Conservation (phyloP, 768 basidiomycete species). For the Trametes cingulata region DNA sequence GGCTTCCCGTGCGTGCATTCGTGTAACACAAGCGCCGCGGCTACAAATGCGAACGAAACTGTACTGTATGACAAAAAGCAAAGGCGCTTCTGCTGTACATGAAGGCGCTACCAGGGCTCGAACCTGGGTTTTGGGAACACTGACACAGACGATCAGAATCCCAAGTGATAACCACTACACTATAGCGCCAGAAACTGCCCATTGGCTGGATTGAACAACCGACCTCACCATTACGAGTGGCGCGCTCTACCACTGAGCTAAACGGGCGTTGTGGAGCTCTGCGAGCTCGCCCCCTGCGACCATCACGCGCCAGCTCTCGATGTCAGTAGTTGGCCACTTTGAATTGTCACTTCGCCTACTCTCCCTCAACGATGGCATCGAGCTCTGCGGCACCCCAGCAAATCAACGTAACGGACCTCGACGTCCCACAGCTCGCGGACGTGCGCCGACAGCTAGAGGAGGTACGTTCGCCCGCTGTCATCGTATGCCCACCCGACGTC, state of each 20-base stretch:
- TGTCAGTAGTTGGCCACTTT: too few relatives aligned
- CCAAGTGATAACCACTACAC: constrained; percentile 11
- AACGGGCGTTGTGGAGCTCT: constrained; percentile 10
- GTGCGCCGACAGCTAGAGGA: constrained; percentile 93
- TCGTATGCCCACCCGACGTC: not conserved
- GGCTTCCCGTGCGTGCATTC: too few relatives aligned
- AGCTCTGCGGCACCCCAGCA: constrained; percentile 52
- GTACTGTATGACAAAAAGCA: too few relatives aligned
- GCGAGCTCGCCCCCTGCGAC: too few relatives aligned
- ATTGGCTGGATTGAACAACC: constrained; percentile 25
- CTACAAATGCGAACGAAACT: too few relatives aligned
- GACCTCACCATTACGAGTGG: constrained; percentile 24
- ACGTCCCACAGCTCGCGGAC: constrained; percentile 82
- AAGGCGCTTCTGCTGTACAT: too few relatives aligned
- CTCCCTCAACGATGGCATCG: constrained; percentile 34
- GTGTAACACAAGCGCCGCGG: too few relatives aligned
- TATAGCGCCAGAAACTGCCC: constrained; percentile 14
- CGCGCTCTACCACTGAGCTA: constrained; percentile 24
- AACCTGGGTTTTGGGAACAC: constrained; percentile 13
- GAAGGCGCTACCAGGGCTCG: constrained; percentile 9
- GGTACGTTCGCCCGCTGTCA: constrained; percentile 42
- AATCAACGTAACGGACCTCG: constrained; percentile 80
- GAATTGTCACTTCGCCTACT: not conserved
- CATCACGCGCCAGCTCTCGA: too few relatives aligned
- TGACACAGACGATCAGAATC: constrained; percentile 1